These are phyloP conservation scores for Pseudocohnilembus persalinus DNA, from an alignment of 169 alveolate genomes.

Conservation along the genomic window DNA sequence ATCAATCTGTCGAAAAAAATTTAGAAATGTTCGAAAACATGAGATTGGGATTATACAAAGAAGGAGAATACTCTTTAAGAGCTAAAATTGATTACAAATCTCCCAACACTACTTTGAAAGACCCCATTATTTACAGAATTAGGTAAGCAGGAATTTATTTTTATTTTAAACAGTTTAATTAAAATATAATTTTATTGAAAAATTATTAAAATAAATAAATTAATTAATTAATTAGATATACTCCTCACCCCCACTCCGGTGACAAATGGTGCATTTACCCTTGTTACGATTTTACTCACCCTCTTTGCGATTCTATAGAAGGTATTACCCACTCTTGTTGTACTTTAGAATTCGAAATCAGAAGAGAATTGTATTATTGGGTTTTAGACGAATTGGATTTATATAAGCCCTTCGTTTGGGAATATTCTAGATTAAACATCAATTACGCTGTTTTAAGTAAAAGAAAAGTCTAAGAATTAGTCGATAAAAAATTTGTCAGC, in stretches of 20 bases:
- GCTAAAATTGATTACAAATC: slow-evolving; percentile 98
- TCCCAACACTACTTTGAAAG: slow-evolving; percentile 97
- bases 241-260: slow-evolving; percentile 98
- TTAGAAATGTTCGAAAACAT: slow-evolving; percentile 93
- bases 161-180: too few relatives aligned
- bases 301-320: slow-evolving; percentile 97
- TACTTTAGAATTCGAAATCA: slow-evolving; percentile 98
- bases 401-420: slow-evolving; percentile 88
- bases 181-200: slow-evolving; percentile 49
- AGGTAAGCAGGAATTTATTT: too few relatives aligned
- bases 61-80: slow-evolving; percentile 94
- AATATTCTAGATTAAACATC: slow-evolving; percentile 96
- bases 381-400: slow-evolving; percentile 91
- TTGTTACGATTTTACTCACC: slow-evolving; percentile 99
- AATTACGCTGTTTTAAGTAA: slow-evolving; percentile 96
- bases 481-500: slow-evolving; percentile 89
- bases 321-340: slow-evolving; percentile 98
- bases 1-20: slow-evolving; percentile 96
- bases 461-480: slow-evolving; percentile 94
- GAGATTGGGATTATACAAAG: slow-evolving; percentile 95
- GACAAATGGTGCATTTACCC: slow-evolving; percentile 99
- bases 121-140: slow-evolving; percentile 95
- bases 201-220: too few relatives aligned
- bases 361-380: slow-evolving; percentile 99
- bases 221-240: slow-evolving; percentile 34